A percentile compares a stretch with the other conserved stretches of the same genome.
phyloP scores from a whole-genome alignment of 257 asterid genomes.

The Salvia miltiorrhiza region DNA sequence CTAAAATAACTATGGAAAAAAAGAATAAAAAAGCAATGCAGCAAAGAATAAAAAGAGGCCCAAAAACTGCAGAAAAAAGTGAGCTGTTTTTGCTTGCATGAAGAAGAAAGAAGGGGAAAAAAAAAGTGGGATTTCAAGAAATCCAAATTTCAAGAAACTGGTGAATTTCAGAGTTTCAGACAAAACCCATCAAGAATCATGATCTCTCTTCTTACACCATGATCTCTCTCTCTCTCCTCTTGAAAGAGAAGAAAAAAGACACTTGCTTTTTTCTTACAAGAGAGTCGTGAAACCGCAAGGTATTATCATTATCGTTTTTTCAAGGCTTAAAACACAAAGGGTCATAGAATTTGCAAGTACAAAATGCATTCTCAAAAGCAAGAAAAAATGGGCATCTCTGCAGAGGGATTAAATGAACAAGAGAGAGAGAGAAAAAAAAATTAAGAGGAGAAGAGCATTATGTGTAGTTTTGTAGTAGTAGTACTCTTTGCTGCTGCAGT shows the following conservation, averaged over 20 bases:
- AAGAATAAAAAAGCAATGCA: constrained; percentile 18
- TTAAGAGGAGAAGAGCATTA: not conserved
- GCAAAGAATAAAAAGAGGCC: constrained; percentile 31
- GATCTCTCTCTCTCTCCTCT: not conserved
- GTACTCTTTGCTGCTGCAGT: constrained; percentile 44
- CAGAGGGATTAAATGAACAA: constrained; percentile 24
- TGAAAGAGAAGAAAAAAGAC: constrained; percentile 12
- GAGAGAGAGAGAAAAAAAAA: constrained; percentile 23
- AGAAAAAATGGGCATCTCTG: constrained; percentile 22
- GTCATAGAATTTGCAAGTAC: constrained; percentile 7
- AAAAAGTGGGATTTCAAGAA: constrained; percentile 39
- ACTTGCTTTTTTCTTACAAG: constrained; percentile 14
- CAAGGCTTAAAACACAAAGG: constrained; percentile 25
- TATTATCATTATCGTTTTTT: constrained; percentile 2
- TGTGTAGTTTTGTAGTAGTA: not conserved
- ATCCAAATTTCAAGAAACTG: constrained; percentile 73
- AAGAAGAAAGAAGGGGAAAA: not conserved
- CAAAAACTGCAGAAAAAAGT: constrained; percentile 44
- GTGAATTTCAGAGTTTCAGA: constrained; percentile 46
- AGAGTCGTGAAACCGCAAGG: constrained; percentile 32
- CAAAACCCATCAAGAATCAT: constrained; percentile 50
- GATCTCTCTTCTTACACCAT: not conserved
- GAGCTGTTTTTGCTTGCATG: constrained; percentile 49
- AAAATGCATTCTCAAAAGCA: not conserved
- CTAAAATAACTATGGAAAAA: constrained; percentile 14